A percentile compares a stretch with the other conserved stretches of the same genome.
These are phyloP conservation scores for Urochloa ruziziensis DNA, from an alignment of 176 grass and related monocot genomes.

Conservation along the genomic window DNA sequence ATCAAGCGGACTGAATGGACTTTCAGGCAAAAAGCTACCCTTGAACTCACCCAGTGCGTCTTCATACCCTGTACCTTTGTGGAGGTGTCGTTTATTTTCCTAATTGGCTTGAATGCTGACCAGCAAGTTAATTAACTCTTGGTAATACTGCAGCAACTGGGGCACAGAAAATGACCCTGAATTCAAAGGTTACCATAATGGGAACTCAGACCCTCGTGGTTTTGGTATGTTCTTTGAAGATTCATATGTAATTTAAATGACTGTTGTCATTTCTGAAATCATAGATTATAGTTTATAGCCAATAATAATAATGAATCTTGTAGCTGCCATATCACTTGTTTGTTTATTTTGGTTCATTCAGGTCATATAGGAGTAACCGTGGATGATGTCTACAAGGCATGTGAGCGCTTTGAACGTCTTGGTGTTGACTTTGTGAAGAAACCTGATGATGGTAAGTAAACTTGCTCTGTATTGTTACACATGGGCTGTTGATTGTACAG, in stretches of 20 bases:
- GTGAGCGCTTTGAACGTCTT: conserved; percentile 71
- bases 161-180: conserved; percentile 94
- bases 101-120: neutral
- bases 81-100: neutral
- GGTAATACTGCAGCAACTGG: conserved; percentile 65
- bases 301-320: neutral
- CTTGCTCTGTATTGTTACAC: neutral
- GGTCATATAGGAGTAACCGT: conserved; percentile 95
- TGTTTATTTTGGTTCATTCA: conserved; percentile 38
- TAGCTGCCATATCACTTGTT: neutral
- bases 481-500: neutral
- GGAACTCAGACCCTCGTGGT: conserved; percentile 96
- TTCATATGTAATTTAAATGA: neutral
- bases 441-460: conserved; percentile 73
- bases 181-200: conserved; percentile 96
- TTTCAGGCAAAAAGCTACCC: conserved; percentile 90
- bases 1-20: conserved; percentile 81
- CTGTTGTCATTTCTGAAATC: neutral
- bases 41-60: conserved; percentile 92
- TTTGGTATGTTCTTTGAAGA: conserved; percentile 65
- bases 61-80: neutral
- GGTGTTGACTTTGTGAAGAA: conserved; percentile 91
- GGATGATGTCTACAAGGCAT: conserved; percentile 91
- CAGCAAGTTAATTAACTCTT: conserved; percentile 4
- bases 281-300: neutral